Conservation (phyloP, 371 early-diverging fungal species). For the Circinella minor region DNA sequence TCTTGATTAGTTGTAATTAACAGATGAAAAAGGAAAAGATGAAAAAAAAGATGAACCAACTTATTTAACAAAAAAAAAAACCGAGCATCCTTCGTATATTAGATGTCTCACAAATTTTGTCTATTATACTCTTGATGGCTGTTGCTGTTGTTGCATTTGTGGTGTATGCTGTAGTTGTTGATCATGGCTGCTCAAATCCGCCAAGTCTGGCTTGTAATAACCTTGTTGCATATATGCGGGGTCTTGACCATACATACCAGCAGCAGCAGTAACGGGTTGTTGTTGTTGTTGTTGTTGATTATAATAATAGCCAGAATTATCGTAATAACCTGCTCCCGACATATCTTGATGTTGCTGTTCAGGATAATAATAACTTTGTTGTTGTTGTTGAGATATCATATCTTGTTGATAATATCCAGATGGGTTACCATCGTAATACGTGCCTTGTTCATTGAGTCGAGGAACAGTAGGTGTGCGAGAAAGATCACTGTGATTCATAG, state of each 20-base stretch:
- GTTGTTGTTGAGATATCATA: constrained; percentile 18
- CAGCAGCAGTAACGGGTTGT: constrained; percentile 3
- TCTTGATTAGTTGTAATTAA: too few species aligned
- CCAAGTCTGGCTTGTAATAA: constrained; percentile 27
- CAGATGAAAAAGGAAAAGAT: too few species aligned
- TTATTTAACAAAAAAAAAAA: too few species aligned
- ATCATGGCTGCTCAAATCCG: constrained; percentile 16
- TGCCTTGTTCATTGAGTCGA: constrained; percentile 25
- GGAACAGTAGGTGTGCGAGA: constrained; percentile 9
- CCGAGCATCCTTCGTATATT: too few species aligned
- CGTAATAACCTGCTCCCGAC: constrained; percentile 8
- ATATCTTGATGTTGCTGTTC: constrained; percentile 16
- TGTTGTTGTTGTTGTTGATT: constrained; percentile 10
- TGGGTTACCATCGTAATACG: constrained; percentile 23
- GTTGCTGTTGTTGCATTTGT: constrained; percentile 12
- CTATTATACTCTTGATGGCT: neutral
- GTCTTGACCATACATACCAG: constrained; percentile 8
- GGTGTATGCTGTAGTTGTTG: constrained; percentile 9
- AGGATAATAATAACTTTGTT: constrained; percentile 23
- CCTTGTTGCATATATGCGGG: constrained; percentile 11
- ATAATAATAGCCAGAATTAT: constrained; percentile 23
- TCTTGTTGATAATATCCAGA: constrained; percentile 18
- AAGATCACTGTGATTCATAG: constrained; percentile 11
- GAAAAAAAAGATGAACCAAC: too few species aligned
- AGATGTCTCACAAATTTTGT: too few species aligned